Percentiles rank a stretch among this genome's conserved stretches.
phyloP scores from a whole-genome alignment of 345 rosid genomes.

The Turritis glabra region DNA sequence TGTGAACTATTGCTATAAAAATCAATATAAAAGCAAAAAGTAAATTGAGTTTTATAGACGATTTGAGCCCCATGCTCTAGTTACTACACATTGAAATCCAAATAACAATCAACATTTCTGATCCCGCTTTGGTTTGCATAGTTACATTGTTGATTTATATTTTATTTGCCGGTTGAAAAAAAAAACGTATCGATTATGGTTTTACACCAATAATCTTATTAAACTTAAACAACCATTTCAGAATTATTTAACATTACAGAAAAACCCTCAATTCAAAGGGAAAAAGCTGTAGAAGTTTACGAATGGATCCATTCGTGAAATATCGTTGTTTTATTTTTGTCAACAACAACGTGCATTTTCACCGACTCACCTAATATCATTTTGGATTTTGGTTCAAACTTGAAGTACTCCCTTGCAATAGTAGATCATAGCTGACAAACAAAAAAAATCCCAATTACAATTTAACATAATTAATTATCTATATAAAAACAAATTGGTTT shows the following conservation, averaged over 20 bases:
- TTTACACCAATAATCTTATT: neutral
- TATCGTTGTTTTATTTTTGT: slow-evolving; percentile 1
- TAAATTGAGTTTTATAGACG: neutral
- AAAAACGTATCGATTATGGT: neutral
- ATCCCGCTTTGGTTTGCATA: neutral
- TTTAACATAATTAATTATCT: neutral
- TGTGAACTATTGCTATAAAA: neutral
- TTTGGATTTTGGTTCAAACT: slow-evolving; percentile 3
- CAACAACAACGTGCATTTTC: neutral
- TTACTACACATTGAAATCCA: no score
- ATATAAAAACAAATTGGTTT: neutral
- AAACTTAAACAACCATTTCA: no score
- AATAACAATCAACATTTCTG: no score
- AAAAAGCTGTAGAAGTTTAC: neutral
- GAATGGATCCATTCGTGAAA: no score
- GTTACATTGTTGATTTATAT: neutral
- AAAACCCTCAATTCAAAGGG: neutral
- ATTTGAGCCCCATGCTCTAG: no score
- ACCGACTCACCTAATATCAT: neutral
- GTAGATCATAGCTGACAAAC: slow-evolving; percentile 30
- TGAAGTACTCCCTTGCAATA: slow-evolving; percentile 33
- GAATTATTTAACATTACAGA: no score
- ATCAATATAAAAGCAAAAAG: neutral
- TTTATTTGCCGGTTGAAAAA: neutral
- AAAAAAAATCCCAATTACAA: neutral